Conservation (phyloP, 2,329 filamentous ascomycete species). For the Aspergillus sclerotialis region DNA sequence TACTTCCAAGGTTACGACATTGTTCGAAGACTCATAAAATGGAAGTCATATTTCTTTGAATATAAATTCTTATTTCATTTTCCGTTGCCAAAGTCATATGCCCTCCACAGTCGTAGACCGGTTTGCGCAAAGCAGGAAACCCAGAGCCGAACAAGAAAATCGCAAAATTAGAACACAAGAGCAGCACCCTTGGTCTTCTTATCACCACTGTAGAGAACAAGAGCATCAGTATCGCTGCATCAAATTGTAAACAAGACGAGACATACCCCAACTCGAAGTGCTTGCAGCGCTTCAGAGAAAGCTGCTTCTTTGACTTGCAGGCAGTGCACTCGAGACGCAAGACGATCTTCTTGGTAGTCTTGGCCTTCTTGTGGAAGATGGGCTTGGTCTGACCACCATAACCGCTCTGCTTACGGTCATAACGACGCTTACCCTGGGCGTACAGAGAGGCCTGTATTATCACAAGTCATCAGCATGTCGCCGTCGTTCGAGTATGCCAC, state of each 20-base stretch:
- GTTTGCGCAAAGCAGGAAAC: conserved; percentile 34
- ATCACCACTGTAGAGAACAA: conserved; percentile 69
- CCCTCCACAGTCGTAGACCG: conserved; percentile 26
- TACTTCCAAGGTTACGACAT: too few species aligned
- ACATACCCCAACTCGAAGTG: conserved; percentile 99
- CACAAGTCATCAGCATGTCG: conserved; percentile 13
- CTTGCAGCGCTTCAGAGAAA: conserved; percentile 99
- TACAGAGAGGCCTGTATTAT: conserved; percentile 71
- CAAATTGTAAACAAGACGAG: background rate
- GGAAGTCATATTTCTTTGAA: conserved; percentile 31
- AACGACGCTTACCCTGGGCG: conserved; percentile 99
- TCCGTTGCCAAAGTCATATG: conserved; percentile 35
- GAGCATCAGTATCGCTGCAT: conserved; percentile 35
- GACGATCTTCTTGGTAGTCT: conserved; percentile 99
- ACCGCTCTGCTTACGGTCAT: conserved; percentile 98
- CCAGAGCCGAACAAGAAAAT: conserved; percentile 38
- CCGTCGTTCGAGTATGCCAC: conserved; percentile 9
- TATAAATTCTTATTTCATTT: conserved; percentile 37
- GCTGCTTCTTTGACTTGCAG: conserved; percentile 98
- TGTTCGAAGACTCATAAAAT: too few species aligned
- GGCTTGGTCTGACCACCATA: conserved; percentile 99
- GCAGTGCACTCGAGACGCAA: conserved; percentile 93
- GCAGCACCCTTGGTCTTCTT: conserved; percentile 99
- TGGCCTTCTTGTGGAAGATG: conserved; percentile 99
- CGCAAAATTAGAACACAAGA: conserved; percentile 86